Evolutionary conservation across 2,329 filamentous ascomycete species (phyloP).

Genomic region (Colletotrichum plurivorum): DNA sequence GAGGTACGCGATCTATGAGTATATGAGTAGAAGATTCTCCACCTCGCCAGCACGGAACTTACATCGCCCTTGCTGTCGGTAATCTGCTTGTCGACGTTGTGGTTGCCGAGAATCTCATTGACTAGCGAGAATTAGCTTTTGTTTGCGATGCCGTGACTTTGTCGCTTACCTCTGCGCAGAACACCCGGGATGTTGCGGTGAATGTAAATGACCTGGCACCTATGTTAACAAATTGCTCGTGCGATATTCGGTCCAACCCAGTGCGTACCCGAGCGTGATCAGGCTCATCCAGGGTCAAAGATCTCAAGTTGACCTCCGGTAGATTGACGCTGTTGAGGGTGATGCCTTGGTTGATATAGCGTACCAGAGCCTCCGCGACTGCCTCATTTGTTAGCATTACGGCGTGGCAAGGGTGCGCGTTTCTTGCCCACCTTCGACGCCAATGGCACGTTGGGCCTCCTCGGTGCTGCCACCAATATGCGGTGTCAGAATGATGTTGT

Average conservation of each 20-base stretch:
- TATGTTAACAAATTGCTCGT: constrained; percentile 35
- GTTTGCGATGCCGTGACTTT: not conserved
- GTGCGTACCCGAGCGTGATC: constrained; percentile 84
- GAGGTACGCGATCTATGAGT: constrained; percentile 82
- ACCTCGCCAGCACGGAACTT: constrained; percentile 46
- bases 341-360: constrained; percentile 95
- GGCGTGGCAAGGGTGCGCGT: not conserved
- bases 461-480: constrained; percentile 99
- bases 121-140: constrained; percentile 64
- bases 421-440: constrained; percentile 76
- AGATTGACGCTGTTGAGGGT: constrained; percentile 95
- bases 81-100: constrained; percentile 99
- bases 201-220: constrained; percentile 84
- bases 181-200: constrained; percentile 98
- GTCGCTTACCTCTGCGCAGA: constrained; percentile 77
- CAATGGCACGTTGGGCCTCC: constrained; percentile 96
- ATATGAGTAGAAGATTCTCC: constrained; percentile 40
- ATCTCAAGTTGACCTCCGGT: constrained; percentile 93
- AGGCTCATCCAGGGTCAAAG: constrained; percentile 89
- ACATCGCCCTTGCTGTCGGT: constrained; percentile 94
- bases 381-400: constrained; percentile 1
- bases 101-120: constrained; percentile 92
- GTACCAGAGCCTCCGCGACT: constrained; percentile 88
- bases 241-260: not conserved
- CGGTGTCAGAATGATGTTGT: constrained; percentile 94